These are phyloP conservation scores for Stemphylium beticola DNA, from an alignment of 2,329 filamentous ascomycete species.

Conservation along the genomic window DNA sequence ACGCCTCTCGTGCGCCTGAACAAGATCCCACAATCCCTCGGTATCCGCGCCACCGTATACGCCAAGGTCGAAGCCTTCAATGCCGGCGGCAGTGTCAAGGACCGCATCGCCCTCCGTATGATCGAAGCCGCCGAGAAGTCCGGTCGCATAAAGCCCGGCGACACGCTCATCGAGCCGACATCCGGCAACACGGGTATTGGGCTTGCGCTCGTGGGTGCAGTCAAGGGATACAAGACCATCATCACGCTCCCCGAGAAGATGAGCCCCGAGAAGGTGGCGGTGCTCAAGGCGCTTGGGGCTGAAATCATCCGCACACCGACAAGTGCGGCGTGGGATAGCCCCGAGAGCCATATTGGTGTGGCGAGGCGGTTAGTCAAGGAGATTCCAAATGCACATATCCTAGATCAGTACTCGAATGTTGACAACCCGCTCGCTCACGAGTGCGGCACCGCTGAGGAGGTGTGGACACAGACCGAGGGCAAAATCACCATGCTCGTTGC, in stretches of 20 bases:
- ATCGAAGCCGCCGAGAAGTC: constrained; percentile 91
- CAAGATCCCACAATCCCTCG: constrained; percentile 87
- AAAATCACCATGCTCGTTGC: constrained; percentile 84
- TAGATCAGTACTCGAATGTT: constrained; percentile 92
- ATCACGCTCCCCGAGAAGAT: constrained; percentile 99
- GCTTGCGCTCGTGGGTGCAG: constrained; percentile 87
- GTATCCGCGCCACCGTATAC: constrained; percentile 87
- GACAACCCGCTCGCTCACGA: constrained; percentile 96
- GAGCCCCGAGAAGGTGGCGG: constrained; percentile 97
- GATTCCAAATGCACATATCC: constrained; percentile 93
- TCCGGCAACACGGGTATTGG: constrained; percentile 98
- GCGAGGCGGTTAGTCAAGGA: constrained; percentile 90
- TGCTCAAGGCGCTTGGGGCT: constrained; percentile 89
- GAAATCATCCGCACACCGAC: constrained; percentile 98
- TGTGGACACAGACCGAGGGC: constrained; percentile 88
- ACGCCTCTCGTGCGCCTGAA: constrained; percentile 95
- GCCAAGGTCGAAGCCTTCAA: constrained; percentile 94
- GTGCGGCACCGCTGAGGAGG: constrained; percentile 91
- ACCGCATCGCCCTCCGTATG: constrained; percentile 95
- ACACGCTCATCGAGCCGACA: constrained; percentile 96
- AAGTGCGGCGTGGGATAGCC: constrained; percentile 90
- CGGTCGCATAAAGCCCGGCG: constrained; percentile 93
- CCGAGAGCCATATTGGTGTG: constrained; percentile 96
- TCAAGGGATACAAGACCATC: constrained; percentile 98
- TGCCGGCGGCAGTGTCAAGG: constrained; percentile 91